phyloP scores from a whole-genome alignment of 2,329 filamentous ascomycete species.

The Cordyceps tenuipes region DNA sequence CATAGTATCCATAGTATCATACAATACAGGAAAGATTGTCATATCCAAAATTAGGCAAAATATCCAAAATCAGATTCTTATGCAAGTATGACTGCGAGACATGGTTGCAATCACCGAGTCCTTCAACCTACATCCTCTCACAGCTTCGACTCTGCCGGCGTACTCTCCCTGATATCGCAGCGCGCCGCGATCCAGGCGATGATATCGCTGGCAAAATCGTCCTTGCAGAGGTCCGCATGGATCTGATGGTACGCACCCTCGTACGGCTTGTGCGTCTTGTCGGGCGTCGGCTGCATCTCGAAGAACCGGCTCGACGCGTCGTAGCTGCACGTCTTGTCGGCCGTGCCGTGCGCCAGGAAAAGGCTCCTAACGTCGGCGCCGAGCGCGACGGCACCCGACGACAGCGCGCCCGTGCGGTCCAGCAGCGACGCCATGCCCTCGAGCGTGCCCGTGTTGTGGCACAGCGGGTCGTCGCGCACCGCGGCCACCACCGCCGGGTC shows the following conservation, averaged over 20 bases:
- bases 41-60: not conserved
- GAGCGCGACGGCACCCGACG: slow-evolving; percentile 44
- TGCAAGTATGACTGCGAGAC: not conserved
- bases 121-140: slow-evolving; percentile 13
- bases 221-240: slow-evolving; percentile 50
- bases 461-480: slow-evolving; percentile 58
- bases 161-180: slow-evolving; percentile 16
- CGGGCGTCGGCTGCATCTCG: slow-evolving; percentile 48
- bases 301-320: slow-evolving; percentile 57
- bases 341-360: slow-evolving; percentile 69
- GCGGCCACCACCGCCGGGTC: slow-evolving; percentile 55
- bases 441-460: slow-evolving; percentile 80
- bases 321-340: slow-evolving; percentile 61
- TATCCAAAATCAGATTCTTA: not conserved
- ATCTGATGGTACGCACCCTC: slow-evolving; percentile 72
- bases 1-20: too few species aligned
- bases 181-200: slow-evolving; percentile 56
- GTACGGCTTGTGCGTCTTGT: slow-evolving; percentile 66
- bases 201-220: slow-evolving; percentile 51
- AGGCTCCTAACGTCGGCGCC: slow-evolving; percentile 49
- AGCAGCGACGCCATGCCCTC: slow-evolving; percentile 70
- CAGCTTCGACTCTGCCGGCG: slow-evolving; percentile 29
- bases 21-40: not conserved
- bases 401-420: slow-evolving; percentile 58
- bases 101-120: not conserved